Percentiles rank a stretch among this genome's conserved stretches.
Evolutionary conservation across 305 asterid species (phyloP).

Genomic region (Vinca major): DNA sequence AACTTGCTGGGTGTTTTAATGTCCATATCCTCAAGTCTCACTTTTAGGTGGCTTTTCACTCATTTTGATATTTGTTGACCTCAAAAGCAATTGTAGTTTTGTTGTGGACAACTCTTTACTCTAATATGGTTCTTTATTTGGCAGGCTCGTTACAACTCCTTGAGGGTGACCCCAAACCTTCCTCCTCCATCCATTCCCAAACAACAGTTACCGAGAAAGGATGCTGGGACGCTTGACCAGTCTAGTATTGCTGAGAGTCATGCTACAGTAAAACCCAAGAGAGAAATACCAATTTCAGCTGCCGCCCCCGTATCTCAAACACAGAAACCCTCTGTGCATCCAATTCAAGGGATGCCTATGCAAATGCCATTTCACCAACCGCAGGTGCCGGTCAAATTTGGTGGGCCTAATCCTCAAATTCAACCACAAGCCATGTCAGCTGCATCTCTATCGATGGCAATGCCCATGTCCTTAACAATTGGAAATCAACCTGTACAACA

Average conservation of each 20-base stretch:
- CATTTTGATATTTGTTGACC: neutral
- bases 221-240: constrained; percentile 35
- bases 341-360: constrained; percentile 48
- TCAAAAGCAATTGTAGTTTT: neutral
- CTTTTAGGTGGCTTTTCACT: neutral
- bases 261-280: constrained; percentile 37
- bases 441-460: constrained; percentile 34
- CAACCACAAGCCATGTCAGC: constrained; percentile 60
- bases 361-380: constrained; percentile 51
- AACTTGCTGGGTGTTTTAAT: neutral
- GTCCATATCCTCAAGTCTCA: neutral
- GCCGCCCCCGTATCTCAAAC: constrained; percentile 37
- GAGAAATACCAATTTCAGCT: constrained; percentile 43
- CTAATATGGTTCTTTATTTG: constrained; percentile 1
- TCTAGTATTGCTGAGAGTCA: constrained; percentile 42
- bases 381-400: constrained; percentile 54
- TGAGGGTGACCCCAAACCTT: constrained; percentile 12
- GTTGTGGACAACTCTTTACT: neutral
- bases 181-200: constrained; percentile 37
- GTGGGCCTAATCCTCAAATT: constrained; percentile 59
- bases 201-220: constrained; percentile 54
- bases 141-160: constrained; percentile 52
- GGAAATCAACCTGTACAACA: constrained; percentile 61
- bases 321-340: constrained; percentile 48
- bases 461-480: constrained; percentile 53